Conservation (phyloP, 148 eudicot genomes). For the Silene latifolia region DNA sequence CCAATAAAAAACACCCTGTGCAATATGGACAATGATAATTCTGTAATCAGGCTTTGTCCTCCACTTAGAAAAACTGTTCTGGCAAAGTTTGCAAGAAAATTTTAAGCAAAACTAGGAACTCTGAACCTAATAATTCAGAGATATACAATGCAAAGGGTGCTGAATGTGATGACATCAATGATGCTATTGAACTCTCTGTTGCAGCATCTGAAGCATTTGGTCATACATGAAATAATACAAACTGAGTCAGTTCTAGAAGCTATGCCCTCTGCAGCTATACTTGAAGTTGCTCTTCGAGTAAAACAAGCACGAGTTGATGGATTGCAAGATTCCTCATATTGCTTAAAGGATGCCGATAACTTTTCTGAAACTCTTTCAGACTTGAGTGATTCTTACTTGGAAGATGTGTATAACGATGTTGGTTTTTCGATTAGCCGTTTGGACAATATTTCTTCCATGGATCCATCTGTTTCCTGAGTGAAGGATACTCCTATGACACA, state of each 20-base stretch:
- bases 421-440: constrained; percentile 36
- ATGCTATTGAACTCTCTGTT: constrained; percentile 76
- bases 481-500: constrained; percentile 52
- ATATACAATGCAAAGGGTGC: constrained; percentile 23
- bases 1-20: constrained; percentile 17
- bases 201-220: constrained; percentile 88
- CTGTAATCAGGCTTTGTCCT: constrained; percentile 17
- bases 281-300: constrained; percentile 73
- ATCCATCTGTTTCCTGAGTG: constrained; percentile 50
- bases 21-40: constrained; percentile 24
- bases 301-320: constrained; percentile 68
- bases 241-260: constrained; percentile 30
- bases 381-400: constrained; percentile 56
- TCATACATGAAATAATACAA: constrained; percentile 49
- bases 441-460: constrained; percentile 22
- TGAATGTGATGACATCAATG: constrained; percentile 35
- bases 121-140: constrained; percentile 15
- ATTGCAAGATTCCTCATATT: constrained; percentile 20
- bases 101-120: constrained; percentile 21
- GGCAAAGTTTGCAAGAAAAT: constrained; percentile 14
- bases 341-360: constrained; percentile 25
- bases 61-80: constrained; percentile 23
- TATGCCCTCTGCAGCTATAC: constrained; percentile 44
- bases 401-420: constrained; percentile 69
- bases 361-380: constrained; percentile 48